phyloP scores from a whole-genome alignment of 441 rosid genomes.

The Bruguiera hainesii region DNA sequence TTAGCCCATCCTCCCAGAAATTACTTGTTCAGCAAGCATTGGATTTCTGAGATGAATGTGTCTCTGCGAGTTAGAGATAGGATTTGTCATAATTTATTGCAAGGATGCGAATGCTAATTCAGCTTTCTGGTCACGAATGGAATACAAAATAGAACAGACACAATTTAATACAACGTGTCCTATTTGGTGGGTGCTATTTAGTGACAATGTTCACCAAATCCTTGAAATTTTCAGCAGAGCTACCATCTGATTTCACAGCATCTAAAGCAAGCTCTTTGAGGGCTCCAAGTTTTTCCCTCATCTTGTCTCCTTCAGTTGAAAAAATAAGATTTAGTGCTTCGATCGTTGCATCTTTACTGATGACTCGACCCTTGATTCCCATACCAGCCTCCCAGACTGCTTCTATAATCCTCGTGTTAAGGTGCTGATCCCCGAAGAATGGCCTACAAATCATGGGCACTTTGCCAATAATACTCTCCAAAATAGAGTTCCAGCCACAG shows the following conservation, averaged over 20 bases:
- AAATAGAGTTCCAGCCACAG: conserved; percentile 48
- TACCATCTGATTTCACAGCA: conserved; percentile 35
- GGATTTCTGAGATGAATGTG: too few species aligned
- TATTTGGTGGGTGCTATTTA: not conserved
- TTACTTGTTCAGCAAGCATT: too few species aligned
- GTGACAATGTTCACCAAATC: conserved; percentile 27
- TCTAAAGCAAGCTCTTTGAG: conserved; percentile 25
- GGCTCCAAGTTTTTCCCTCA: conserved; percentile 27
- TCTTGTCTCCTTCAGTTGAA: conserved; percentile 28
- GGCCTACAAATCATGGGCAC: conserved; percentile 55
- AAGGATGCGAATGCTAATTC: too few species aligned
- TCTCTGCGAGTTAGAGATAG: too few species aligned
- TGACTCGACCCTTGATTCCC: conserved; percentile 33
- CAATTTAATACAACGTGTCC: too few species aligned
- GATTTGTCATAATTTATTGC: too few species aligned
- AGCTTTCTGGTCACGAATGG: too few species aligned
- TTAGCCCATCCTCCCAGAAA: too few species aligned
- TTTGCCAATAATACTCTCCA: conserved; percentile 38
- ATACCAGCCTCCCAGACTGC: conserved; percentile 35
- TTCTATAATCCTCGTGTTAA: conserved; percentile 35
- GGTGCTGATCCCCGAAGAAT: conserved; percentile 43
- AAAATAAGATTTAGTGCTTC: conserved; percentile 27
- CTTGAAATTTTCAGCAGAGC: conserved; percentile 32
- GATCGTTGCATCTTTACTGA: conserved; percentile 25
- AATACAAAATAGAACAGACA: too few species aligned